Percentiles rank a stretch among this genome's conserved stretches.
These are phyloP conservation scores for Delonix regia DNA, from an alignment of 306 rosid genomes.

Conservation along the genomic window DNA sequence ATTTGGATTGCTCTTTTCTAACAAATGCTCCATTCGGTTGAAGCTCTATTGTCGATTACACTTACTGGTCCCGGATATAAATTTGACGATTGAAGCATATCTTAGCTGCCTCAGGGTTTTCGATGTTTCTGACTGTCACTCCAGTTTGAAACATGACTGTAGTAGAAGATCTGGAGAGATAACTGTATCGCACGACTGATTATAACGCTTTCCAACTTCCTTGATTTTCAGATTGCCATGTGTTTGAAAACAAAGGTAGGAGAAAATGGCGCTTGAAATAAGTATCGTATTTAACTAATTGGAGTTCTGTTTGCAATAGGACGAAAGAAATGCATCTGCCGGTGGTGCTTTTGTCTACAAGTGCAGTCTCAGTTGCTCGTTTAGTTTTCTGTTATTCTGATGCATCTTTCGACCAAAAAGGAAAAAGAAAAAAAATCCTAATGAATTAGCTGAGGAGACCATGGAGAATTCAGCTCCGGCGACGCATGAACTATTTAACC, in stretches of 20 bases:
- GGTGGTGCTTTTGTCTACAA: too few relatives aligned
- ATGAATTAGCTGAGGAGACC: too few relatives aligned
- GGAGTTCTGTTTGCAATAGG: not conserved
- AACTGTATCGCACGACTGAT: not conserved
- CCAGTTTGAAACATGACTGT: not conserved
- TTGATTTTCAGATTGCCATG: not conserved
- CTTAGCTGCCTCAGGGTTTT: not conserved
- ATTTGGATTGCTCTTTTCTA: not conserved
- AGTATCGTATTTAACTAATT: not conserved
- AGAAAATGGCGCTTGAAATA: not conserved
- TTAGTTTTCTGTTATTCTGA: too few relatives aligned
- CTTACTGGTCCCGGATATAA: not conserved
- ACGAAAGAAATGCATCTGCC: too few relatives aligned
- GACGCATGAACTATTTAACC: too few relatives aligned
- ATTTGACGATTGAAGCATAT: not conserved
- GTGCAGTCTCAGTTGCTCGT: too few relatives aligned
- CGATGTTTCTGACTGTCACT: not conserved
- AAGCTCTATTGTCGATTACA: not conserved
- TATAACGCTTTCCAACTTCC: not conserved
- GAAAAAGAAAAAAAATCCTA: too few relatives aligned
- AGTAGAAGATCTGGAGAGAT: not conserved
- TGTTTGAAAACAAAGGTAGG: too few relatives aligned
- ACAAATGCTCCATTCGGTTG: not conserved
- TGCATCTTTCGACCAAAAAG: too few relatives aligned
- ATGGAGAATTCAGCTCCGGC: too few relatives aligned